Conservation (phyloP, 116 monocot species). For the Iris pallida region DNA sequence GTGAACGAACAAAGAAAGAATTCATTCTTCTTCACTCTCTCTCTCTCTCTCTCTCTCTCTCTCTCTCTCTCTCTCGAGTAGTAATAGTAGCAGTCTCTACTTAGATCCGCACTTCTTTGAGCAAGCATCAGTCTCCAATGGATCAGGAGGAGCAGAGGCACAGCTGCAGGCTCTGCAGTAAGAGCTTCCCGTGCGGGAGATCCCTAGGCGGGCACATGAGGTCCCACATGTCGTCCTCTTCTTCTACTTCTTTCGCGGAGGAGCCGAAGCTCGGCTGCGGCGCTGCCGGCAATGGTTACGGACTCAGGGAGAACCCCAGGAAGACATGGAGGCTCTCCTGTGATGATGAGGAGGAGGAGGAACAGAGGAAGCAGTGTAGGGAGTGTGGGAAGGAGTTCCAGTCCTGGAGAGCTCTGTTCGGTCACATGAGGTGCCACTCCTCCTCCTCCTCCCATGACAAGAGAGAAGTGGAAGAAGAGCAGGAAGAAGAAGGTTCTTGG, state of each 20-base stretch:
- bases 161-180: constrained; percentile 45
- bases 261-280: background rate
- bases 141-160: constrained; percentile 12
- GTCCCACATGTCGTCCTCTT: constrained; percentile 26
- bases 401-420: constrained; percentile 33
- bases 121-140: background rate
- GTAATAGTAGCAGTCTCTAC: too few relatives aligned
- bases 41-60: too few relatives aligned
- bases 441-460: background rate
- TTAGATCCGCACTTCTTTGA: too few relatives aligned
- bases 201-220: constrained; percentile 72
- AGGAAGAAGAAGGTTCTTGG: background rate
- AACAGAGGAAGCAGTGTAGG: constrained; percentile 25
- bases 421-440: constrained; percentile 54
- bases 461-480: background rate
- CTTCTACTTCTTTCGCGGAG: background rate
- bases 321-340: constrained; percentile 22
- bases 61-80: too few relatives aligned
- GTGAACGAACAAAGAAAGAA: background rate
- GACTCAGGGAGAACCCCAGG: constrained; percentile 34
- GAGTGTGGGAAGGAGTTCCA: constrained; percentile 38
- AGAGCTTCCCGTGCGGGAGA: constrained; percentile 42
- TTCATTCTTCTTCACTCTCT: background rate
- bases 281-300: constrained; percentile 9
- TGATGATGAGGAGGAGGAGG: background rate